Conservation (phyloP, 2,329 filamentous ascomycete genomes). For the Geoglossum cookeanum region DNA sequence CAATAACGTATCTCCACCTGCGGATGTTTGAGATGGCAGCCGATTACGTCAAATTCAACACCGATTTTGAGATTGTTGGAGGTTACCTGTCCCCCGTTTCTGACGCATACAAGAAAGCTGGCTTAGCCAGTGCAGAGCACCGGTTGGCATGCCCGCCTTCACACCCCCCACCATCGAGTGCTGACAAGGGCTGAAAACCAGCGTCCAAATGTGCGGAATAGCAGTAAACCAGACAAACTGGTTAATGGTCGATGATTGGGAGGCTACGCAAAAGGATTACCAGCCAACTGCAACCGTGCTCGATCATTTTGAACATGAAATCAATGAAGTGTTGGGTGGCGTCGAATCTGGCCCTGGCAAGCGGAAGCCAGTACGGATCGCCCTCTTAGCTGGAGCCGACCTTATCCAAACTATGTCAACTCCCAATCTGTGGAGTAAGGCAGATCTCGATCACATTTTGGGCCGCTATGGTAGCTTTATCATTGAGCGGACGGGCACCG, state of each 20-base stretch:
- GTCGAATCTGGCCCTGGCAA: slow-evolving; percentile 48
- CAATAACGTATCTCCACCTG: slow-evolving; percentile 57
- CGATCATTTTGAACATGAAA: slow-evolving; percentile 79
- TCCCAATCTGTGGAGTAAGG: slow-evolving; percentile 59
- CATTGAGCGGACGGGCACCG: slow-evolving; percentile 72
- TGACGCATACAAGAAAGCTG: slow-evolving; percentile 61
- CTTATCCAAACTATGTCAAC: slow-evolving; percentile 56
- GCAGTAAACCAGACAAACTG: slow-evolving; percentile 58
- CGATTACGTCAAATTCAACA: slow-evolving; percentile 58
- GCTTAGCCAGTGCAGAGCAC: slow-evolving; percentile 53
- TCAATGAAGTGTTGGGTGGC: slow-evolving; percentile 61
- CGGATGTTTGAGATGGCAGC: slow-evolving; percentile 79
- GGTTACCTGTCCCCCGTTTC: slow-evolving; percentile 69
- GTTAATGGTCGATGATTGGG: slow-evolving; percentile 79
- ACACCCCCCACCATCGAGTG: background rate
- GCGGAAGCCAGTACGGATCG: slow-evolving; percentile 51
- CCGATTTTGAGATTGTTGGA: slow-evolving; percentile 67
- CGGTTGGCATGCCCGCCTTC: slow-evolving; percentile 24
- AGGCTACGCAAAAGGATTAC: slow-evolving; percentile 69
- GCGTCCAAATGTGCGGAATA: slow-evolving; percentile 69
- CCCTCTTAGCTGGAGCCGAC: slow-evolving; percentile 63
- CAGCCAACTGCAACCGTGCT: slow-evolving; percentile 76
- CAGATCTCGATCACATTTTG: slow-evolving; percentile 76
- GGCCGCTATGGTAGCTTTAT: slow-evolving; percentile 69
- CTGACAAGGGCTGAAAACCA: slow-evolving; percentile 12